Percentiles rank a stretch among this genome's conserved stretches.
Conservation (phyloP, 2,329 filamentous ascomycete species). For the Cordyceps tenuipes region DNA sequence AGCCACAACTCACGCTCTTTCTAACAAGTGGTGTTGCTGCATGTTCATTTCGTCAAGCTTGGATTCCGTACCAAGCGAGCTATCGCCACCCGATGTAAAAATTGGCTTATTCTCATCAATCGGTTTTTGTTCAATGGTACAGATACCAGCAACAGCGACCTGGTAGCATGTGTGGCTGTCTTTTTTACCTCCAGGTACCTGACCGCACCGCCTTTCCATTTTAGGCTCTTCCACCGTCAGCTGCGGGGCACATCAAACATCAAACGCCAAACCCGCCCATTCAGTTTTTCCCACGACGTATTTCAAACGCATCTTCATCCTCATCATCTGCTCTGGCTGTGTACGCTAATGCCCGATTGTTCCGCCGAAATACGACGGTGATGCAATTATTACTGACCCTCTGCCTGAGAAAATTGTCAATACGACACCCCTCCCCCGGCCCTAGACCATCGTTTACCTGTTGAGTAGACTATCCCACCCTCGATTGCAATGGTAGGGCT, state of each 20-base stretch:
- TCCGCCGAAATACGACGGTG: not conserved
- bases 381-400: not conserved
- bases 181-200: not conserved
- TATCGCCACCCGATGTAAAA: not conserved
- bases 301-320: not conserved
- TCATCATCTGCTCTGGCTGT: not conserved
- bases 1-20: not conserved
- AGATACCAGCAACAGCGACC: too few relatives aligned
- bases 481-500: not conserved
- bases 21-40: not conserved
- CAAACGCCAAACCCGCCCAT: not conserved
- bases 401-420: not conserved
- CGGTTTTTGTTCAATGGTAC: too few relatives aligned
- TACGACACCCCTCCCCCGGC: not conserved
- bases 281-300: not conserved
- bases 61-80: not conserved
- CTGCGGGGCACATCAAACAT: not conserved
- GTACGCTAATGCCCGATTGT: not conserved
- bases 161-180: not conserved
- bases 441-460: not conserved
- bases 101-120: not conserved
- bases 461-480: not conserved
- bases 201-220: not conserved
- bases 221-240: not conserved
- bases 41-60: not conserved